phyloP scores from a whole-genome alignment of 1,284 basidiomycete genomes.

The Moniliophthora roreri region DNA sequence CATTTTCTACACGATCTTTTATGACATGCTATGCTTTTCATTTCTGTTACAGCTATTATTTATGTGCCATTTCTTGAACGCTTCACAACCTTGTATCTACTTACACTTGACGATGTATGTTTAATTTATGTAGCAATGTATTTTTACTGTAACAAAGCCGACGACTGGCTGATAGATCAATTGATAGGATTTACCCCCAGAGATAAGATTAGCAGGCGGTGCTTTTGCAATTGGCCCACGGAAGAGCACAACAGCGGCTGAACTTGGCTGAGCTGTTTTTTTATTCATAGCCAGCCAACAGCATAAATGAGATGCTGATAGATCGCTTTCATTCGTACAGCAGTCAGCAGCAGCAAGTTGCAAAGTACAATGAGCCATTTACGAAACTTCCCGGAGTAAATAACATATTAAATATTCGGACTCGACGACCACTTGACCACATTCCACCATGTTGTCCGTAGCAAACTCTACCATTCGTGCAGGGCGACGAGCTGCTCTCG shows the following conservation, averaged over 20 bases:
- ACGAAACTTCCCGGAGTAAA: background rate
- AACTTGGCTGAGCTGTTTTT: background rate
- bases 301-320: background rate
- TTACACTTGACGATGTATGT: background rate
- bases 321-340: background rate
- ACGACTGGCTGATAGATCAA: too few species aligned
- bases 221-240: constrained; percentile 6
- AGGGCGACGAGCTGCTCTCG: constrained; percentile 20
- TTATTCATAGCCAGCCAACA: constrained; percentile 4
- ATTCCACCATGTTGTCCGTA: constrained; percentile 10
- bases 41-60: background rate
- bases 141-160: background rate
- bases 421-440: background rate
- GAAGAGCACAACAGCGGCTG: too few species aligned
- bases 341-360: background rate
- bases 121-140: background rate
- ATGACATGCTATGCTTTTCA: constrained; percentile 1
- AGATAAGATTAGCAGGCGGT: constrained; percentile 4
- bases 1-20: background rate
- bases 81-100: background rate
- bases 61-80: background rate
- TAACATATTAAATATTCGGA: background rate
- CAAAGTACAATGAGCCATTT: constrained; percentile 1
- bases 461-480: constrained; percentile 13
- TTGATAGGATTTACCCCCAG: too few species aligned